Evolutionary conservation across 2,329 filamentous ascomycete genomes (phyloP), one percentile per base, ranked within the genome.

Genomic region (Scytalidium sp.): DNA sequence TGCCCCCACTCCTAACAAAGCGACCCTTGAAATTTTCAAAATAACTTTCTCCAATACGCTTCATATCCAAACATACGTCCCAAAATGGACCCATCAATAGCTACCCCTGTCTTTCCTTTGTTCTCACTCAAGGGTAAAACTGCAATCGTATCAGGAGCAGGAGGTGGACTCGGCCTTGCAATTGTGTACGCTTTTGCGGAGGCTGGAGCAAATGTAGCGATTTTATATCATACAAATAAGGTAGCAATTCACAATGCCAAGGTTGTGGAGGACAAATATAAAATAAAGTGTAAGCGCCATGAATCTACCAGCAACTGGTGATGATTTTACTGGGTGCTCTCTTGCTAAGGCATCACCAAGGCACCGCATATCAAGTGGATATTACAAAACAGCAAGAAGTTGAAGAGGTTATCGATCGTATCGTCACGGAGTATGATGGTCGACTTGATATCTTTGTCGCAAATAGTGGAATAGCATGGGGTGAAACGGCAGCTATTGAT

Each of bases 101-200:
- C 41, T 3, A 43, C 19, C 41, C 41, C 22, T 6, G 7, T 43
- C 22, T 43, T 62, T 11, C 48, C 55, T 3, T 51, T 55, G 27
- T 76, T 78, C 57, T 75, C 75, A 3, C 70, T 79, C 9, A 61
- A 65, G 40, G 67, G 67, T 40, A 67, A 66, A 53, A 76, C 73
- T 0, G 64, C 73, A 20, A 70, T 67, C 29, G 75, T 80, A 40
- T 80, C 78, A 1, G 76, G 77, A 6, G 77, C 72, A 40, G 75
- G 70, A 8, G 71, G 75, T 15, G 76, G 77, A 13, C 65, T 80
- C 1, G 77, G 77, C 13, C 72, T 79, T 39, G 72, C 71, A 17
- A 67, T 80, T 13, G 72, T 76, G 3, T 65, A 66, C 22, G 77
- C 59, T 20, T 60, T 61, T 40, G 55, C 60, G 11, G 49, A 56